Conservation (phyloP, 208 protist genomes). For the Acanthamoeba lenticulata region DNA sequence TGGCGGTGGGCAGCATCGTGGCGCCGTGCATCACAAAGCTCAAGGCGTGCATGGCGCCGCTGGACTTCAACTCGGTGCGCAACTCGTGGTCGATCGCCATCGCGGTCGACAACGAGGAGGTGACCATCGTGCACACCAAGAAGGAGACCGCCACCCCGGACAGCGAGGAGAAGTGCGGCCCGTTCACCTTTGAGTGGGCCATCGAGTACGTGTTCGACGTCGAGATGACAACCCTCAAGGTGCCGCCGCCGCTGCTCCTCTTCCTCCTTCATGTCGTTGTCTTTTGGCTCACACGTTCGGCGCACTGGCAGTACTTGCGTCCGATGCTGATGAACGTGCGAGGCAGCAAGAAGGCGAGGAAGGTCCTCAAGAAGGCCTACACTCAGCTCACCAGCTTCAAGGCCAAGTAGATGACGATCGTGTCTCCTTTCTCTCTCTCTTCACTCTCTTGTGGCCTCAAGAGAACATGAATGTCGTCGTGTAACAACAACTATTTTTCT, state of each 20-base stretch:
- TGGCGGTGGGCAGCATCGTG: neutral
- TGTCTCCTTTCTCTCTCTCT: no score
- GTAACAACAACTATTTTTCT: no score
- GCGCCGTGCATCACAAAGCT: neutral
- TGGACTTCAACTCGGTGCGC: constrained; percentile 18
- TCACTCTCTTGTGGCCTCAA: no score
- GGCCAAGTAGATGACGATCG: neutral
- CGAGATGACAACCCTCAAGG: constrained; percentile 7
- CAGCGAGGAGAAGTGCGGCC: neutral
- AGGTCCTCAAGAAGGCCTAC: constrained; percentile 28
- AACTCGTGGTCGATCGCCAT: constrained; percentile 19
- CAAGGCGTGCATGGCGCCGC: neutral
- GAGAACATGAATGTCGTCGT: no score
- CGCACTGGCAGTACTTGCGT: neutral
- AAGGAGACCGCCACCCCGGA: constrained; percentile 9
- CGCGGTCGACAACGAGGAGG: neutral
- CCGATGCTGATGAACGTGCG: constrained; percentile 22
- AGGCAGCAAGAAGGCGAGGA: constrained; percentile 3
- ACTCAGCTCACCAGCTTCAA: neutral
- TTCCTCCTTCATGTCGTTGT: neutral
- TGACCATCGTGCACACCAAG: constrained; percentile 18
- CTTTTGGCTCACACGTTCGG: neutral
- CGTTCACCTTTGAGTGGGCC: neutral
- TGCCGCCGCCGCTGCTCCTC: neutral
- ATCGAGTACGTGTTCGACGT: constrained; percentile 21